Base-by-base conservation (phyloP, 352 stramenopile genomes). In the Phytophthora europaea region DNA sequence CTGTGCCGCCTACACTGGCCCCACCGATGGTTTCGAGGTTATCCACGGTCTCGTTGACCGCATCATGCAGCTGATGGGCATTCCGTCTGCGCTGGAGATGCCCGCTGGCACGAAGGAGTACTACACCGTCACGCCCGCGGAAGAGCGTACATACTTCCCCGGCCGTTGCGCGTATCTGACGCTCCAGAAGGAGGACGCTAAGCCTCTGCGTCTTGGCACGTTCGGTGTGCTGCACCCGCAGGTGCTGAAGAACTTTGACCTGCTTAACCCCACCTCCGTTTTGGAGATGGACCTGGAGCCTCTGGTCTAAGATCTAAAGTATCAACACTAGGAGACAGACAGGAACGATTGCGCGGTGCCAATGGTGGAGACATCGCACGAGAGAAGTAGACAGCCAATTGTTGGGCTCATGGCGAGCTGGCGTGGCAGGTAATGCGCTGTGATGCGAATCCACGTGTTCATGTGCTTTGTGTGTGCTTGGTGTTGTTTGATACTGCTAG, bases 41-140 rank as follows among this genome's bases (percentile, higher is more conserved):
- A 99, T 99, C 65, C 98, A 99, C 83, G 98, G 98, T 47, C 91
- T 99, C 28, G 94, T 99, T 47, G 98, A 99, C 85, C 91, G 98
- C 50, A 95, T 99, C 78, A 99, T 99, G 97, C 94, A 98, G 73
- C 81, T 99, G 28, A 90, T 99, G 43, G 97, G 98, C 70, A 94
- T 99, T 40, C 87, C 84, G 50, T 94, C 76, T 28, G 65, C 83
- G 62, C 68, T 94, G 31, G 72, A 95, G 84, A 83, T 88, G 81
- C 67, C 89, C 48, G 87, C 83, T 47, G 76, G 81, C 36, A 85
- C 73, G 22, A 76, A 77, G 61, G 92, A 95, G 84, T 93, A 93
- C 77, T 95, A 95, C 75, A 84, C 83, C 38, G 82, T 95, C 75
- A 78, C 79, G 8, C 81, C 90, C 33, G 82, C 90, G 38, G 71